Conservation (phyloP, 2,329 filamentous ascomycete species). For the Capronia epimyces region DNA sequence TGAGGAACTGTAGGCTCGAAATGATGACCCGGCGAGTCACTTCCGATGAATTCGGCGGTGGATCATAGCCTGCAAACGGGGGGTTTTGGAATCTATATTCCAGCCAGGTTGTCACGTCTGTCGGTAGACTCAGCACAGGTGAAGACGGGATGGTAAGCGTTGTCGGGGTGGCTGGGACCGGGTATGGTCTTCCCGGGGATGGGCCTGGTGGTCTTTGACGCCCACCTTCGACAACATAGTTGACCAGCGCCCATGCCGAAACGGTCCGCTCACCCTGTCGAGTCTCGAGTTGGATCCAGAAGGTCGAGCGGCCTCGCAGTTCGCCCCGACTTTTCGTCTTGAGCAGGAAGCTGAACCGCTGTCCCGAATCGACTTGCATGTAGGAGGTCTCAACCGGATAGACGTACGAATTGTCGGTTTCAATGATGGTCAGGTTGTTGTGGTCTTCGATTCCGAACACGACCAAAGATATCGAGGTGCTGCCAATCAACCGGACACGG, state of each 20-base stretch:
- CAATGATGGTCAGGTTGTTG: slow-evolving; percentile 52
- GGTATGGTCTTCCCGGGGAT: neutral
- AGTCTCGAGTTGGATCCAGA: slow-evolving; percentile 39
- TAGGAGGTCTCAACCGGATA: slow-evolving; percentile 37
- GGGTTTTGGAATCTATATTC: slow-evolving; percentile 29
- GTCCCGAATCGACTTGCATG: slow-evolving; percentile 54
- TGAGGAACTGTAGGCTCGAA: slow-evolving; percentile 34
- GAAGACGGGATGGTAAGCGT: slow-evolving; percentile 15
- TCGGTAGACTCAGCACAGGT: slow-evolving; percentile 26
- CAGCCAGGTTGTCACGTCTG: slow-evolving; percentile 4
- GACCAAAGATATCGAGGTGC: slow-evolving; percentile 52
- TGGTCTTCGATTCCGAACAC: slow-evolving; percentile 56
- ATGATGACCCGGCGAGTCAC: slow-evolving; percentile 48
- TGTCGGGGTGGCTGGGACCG: slow-evolving; percentile 3
- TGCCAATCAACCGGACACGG: slow-evolving; percentile 56
- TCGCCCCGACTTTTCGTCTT: slow-evolving; percentile 44
- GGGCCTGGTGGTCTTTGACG: neutral
- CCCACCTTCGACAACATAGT: slow-evolving; percentile 19
- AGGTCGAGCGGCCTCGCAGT: slow-evolving; percentile 36
- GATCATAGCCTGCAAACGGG: neutral
- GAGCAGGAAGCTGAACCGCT: slow-evolving; percentile 56
- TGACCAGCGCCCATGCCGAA: slow-evolving; percentile 31
- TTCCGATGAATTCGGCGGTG: neutral
- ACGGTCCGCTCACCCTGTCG: slow-evolving; percentile 26
- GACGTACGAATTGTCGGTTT: slow-evolving; percentile 49